A percentile compares a stretch with the other conserved stretches of the same genome.
phyloP scores from a whole-genome alignment of 140 eudicot species.

The Flaveria floridana region DNA sequence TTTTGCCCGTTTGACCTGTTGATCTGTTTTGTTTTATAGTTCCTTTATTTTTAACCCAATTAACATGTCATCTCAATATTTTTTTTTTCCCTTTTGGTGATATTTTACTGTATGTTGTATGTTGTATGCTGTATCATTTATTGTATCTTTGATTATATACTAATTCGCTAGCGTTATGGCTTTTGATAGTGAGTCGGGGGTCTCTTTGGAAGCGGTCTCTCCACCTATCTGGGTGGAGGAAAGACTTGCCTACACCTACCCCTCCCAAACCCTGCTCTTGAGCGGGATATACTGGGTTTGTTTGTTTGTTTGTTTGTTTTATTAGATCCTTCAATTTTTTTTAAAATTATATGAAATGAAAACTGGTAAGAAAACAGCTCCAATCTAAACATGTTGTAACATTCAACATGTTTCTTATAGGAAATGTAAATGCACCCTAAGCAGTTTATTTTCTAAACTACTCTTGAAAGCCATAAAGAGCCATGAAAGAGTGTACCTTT shows the following conservation, averaged over 20 bases:
- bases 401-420: not conserved
- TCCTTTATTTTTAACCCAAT: not conserved
- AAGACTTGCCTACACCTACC: no score
- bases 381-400: not conserved
- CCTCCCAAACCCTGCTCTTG: no score
- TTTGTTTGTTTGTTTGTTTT: no score
- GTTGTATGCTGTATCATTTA: no score
- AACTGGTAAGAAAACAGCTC: not conserved
- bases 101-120: no score
- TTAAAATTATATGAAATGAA: not conserved
- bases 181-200: no score
- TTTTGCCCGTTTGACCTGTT: not conserved
- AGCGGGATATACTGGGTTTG: no score
- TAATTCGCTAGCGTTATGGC: no score
- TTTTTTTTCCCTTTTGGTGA: no score
- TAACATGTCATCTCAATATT: not conserved
- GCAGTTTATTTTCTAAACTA: not conserved
- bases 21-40: not conserved
- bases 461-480: not conserved
- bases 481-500: slow-evolving; percentile 40
- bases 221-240: no score
- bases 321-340: not conserved
- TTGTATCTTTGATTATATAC: no score
- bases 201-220: no score
- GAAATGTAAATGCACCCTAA: not conserved